These are phyloP conservation scores for Cryphonectria nitschkei DNA, from an alignment of 2,329 filamentous ascomycete species.

Conservation along the genomic window DNA sequence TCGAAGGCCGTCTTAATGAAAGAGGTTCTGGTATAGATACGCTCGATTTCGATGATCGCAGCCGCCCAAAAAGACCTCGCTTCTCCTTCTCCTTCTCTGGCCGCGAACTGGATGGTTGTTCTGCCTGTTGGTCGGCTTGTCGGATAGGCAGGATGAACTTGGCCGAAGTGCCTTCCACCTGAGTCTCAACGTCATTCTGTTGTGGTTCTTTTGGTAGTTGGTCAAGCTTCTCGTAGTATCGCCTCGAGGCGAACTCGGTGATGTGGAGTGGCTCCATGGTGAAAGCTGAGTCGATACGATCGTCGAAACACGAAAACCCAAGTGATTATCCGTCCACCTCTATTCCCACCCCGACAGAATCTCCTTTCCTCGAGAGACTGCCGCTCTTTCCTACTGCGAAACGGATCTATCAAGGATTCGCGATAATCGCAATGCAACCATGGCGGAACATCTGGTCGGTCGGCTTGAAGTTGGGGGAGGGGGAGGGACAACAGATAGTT, in stretches of 20 bases:
- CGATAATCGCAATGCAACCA: constrained; percentile 37
- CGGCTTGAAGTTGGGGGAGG: not conserved
- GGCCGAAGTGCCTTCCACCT: constrained; percentile 34
- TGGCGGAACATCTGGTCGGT: constrained; percentile 38
- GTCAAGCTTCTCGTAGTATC: constrained; percentile 65
- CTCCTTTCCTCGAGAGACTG: constrained; percentile 24
- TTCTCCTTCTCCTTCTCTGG: constrained; percentile 33
- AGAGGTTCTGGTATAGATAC: constrained; percentile 18
- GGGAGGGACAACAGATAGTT: constrained; percentile 1
- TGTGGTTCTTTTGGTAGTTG: constrained; percentile 55
- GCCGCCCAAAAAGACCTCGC: constrained; percentile 27
- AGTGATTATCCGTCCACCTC: constrained; percentile 24
- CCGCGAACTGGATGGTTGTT: constrained; percentile 31
- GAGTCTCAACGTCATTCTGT: constrained; percentile 34
- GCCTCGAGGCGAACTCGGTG: constrained; percentile 68
- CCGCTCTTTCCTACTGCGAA: constrained; percentile 24
- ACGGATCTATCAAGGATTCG: constrained; percentile 32
- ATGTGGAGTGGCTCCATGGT: constrained; percentile 66
- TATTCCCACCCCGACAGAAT: constrained; percentile 26
- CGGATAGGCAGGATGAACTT: constrained; percentile 38
- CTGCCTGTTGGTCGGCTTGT: constrained; percentile 31
- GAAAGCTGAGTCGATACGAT: constrained; percentile 29
- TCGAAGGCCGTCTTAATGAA: constrained; percentile 23
- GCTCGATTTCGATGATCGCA: constrained; percentile 23
- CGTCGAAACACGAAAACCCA: not conserved